Conservation (phyloP, 768 basidiomycete species). For the Mycena maculata region DNA sequence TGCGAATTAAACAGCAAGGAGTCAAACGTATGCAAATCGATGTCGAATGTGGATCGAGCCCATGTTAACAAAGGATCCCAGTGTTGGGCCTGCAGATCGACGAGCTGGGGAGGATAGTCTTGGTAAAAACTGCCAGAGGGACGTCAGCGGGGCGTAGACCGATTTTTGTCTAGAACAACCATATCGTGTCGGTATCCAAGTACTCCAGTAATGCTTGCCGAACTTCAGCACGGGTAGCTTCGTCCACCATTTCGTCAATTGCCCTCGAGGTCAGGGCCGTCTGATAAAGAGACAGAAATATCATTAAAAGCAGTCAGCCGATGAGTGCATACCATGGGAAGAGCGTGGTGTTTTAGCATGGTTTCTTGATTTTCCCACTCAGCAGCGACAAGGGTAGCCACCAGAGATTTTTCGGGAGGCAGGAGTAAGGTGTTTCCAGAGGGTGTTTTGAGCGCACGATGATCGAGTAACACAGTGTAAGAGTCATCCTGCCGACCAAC, state of each 20-base stretch:
- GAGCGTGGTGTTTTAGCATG: constrained; percentile 86
- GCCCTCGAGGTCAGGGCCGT: constrained; percentile 93
- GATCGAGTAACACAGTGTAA: constrained; percentile 80
- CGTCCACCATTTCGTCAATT: constrained; percentile 78
- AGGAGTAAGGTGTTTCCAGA: constrained; percentile 80
- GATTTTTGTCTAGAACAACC: constrained; percentile 56
- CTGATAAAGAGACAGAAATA: constrained; percentile 56
- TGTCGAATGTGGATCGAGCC: constrained; percentile 72
- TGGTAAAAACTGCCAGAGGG: constrained; percentile 77
- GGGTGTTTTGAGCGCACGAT: constrained; percentile 89
- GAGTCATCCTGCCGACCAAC: constrained; percentile 68
- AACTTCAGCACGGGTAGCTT: constrained; percentile 68
- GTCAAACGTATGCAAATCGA: constrained; percentile 75
- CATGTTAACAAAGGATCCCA: constrained; percentile 93
- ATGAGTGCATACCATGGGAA: constrained; percentile 79
- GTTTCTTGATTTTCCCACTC: constrained; percentile 97
- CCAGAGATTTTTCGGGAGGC: constrained; percentile 74
- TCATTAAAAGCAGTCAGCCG: neutral
- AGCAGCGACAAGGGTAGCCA: constrained; percentile 88
- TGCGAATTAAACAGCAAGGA: constrained; percentile 81
- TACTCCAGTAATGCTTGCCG: constrained; percentile 80
- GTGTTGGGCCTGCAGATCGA: constrained; percentile 79
- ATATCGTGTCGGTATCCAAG: constrained; percentile 94
- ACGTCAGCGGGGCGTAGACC: neutral
- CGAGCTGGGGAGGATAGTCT: constrained; percentile 79